Evolutionary conservation across 306 rosid species (phyloP).

Genomic region (Aeschynomene evenia): DNA sequence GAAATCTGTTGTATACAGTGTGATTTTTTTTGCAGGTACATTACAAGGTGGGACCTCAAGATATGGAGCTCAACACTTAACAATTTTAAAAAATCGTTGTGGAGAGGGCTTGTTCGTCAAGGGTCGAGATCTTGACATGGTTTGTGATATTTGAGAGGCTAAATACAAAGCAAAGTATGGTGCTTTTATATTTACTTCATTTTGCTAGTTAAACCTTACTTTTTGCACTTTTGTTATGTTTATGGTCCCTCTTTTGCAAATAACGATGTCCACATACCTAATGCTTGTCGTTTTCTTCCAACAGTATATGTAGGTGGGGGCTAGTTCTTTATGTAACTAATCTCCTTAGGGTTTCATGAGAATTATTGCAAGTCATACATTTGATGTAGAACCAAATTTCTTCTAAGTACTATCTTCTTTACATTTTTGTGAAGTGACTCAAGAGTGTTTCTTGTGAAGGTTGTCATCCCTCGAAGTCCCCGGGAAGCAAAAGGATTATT

Average conservation of each 20-base stretch:
- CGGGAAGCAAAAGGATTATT: conserved; percentile 84
- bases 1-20: too few relatives aligned
- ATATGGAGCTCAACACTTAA: too few relatives aligned
- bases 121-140: too few relatives aligned
- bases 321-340: not conserved
- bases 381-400: conserved; percentile 6
- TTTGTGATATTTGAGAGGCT: too few relatives aligned
- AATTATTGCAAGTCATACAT: not conserved
- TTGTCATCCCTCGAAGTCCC: conserved; percentile 96
- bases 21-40: too few relatives aligned
- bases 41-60: too few relatives aligned
- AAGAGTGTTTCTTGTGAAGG: conserved; percentile 49
- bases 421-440: conserved; percentile 9
- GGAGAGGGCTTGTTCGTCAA: too few relatives aligned
- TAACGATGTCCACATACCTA: not conserved
- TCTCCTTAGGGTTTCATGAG: not conserved
- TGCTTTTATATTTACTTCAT: conserved; percentile 21
- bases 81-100: too few relatives aligned
- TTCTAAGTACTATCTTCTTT: not conserved
- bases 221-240: conserved; percentile 1
- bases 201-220: conserved; percentile 8
- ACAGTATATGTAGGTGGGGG: not conserved
- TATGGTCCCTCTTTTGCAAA: conserved; percentile 5
- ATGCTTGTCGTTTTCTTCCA: not conserved
- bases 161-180: conserved; percentile 82